Evolutionary conservation across 192 early-diverging fungal genomes (phyloP), one percentile per base, ranked within the genome.

Genomic region (Backusella australiensis): DNA sequence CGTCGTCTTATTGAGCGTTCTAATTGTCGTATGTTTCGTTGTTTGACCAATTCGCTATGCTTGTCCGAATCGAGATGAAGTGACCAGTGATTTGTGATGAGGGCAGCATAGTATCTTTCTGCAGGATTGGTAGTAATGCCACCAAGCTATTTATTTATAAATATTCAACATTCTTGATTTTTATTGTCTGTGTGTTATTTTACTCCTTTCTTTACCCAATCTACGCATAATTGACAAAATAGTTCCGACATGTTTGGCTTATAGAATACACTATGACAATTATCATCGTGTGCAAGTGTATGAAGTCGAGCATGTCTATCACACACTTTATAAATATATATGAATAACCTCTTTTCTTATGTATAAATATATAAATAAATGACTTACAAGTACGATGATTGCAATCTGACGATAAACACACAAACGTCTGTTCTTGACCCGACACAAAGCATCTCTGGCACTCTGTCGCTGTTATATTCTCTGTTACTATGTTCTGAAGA

Each of bases 241-340:
- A 77, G 4, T 65, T 77, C 76, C 15, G 34, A 34, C n/a, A 42
- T 71, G 32, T 72, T 72, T 9, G 56, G 69, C 21, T 78, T 78
- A 53, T 67, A 73, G 69, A 78, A 78, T 6, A 78, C 44, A 19
- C n/a, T 53, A 42, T 78, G 77, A 41, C 38, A 23, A 39, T 63
- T 36, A 19, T 26, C 26, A 23, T 41, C 11, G 21, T 14, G 9
- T 19, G 72, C 29, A 39, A 35, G 34, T 39, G 68, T 38, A 49
- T 69, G 77, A 59, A 34, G 23, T 26, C 71, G 36, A 34, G 77
- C 72, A 78, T 78, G 77, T 14, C 71, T 38, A 14, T 78, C 71
- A 53, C 77, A 78, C 15, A 78, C 77, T 78, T 53, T 29, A 39
- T 34, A 35, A 35, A 49, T 26, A 74, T 0, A 59, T 2, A 63